phyloP scores from a whole-genome alignment of 495 filamentous ascomycete genomes.

The Lophiostoma macrostomum region DNA sequence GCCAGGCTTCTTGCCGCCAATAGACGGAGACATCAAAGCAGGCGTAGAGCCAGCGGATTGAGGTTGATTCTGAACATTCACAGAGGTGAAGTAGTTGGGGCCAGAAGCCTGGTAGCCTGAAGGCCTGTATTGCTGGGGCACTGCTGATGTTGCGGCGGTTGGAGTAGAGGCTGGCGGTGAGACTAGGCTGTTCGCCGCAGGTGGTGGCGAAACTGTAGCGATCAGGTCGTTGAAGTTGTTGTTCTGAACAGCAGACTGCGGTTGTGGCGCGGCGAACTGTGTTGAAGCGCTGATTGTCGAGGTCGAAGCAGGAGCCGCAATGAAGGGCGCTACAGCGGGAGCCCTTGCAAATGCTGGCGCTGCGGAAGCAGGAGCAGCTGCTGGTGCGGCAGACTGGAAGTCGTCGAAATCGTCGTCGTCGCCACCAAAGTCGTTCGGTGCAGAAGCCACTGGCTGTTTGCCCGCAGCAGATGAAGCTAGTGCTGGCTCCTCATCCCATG shows the following conservation, averaged over 20 bases:
- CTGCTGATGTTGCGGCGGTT: constrained; percentile 40
- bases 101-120: constrained; percentile 69
- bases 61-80: constrained; percentile 45
- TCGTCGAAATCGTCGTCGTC: constrained; percentile 98
- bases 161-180: constrained; percentile 45
- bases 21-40: constrained; percentile 31
- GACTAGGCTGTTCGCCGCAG: constrained; percentile 44
- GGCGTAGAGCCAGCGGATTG: constrained; percentile 37
- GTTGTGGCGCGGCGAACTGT: constrained; percentile 77
- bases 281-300: constrained; percentile 62
- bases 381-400: constrained; percentile 81
- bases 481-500: constrained; percentile 68
- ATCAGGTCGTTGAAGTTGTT: constrained; percentile 77
- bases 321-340: constrained; percentile 40
- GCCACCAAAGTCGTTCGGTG: constrained; percentile 54
- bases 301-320: constrained; percentile 59
- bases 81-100: constrained; percentile 94
- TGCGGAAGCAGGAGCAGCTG: constrained; percentile 34
- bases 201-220: constrained; percentile 73
- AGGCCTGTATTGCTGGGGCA: constrained; percentile 53
- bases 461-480: constrained; percentile 50
- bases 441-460: constrained; percentile 47
- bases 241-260: constrained; percentile 74
- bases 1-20: constrained; percentile 41
- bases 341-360: constrained; percentile 38